phyloP scores from a whole-genome alignment of 108 stramenopile species.

The Chaetoceros tenuissimus region DNA sequence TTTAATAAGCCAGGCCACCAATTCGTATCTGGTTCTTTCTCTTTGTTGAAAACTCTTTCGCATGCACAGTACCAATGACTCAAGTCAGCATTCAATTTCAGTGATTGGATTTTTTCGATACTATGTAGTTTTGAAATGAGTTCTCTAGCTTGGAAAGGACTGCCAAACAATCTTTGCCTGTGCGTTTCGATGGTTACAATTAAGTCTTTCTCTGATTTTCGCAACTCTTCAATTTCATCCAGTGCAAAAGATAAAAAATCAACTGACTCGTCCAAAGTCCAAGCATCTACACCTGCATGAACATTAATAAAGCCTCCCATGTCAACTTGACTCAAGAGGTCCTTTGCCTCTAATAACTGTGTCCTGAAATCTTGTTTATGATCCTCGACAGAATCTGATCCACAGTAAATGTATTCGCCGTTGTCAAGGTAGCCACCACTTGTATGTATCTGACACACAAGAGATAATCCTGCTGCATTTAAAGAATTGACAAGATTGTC shows the following conservation, averaged over 20 bases:
- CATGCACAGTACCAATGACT: conserved; percentile 18
- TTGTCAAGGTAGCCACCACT: conserved; percentile 11
- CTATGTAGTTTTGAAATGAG: conserved; percentile 7
- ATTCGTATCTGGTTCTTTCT: conserved; percentile 5
- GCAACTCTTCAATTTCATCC: conserved; percentile 7
- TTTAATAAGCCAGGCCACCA: conserved; percentile 17
- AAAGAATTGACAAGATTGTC: conserved; percentile 8
- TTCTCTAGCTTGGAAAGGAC: conserved; percentile 16
- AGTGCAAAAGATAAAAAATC: conserved; percentile 12
- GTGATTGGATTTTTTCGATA: too few species aligned
- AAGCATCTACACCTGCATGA: conserved; percentile 19
- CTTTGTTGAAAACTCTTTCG: conserved; percentile 12
- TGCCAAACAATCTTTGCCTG: conserved; percentile 17
- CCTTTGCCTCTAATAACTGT: conserved; percentile 10
- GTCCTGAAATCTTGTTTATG: conserved; percentile 13
- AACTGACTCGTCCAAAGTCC: conserved; percentile 7
- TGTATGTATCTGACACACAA: conserved; percentile 12
- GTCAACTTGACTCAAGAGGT: conserved; percentile 1
- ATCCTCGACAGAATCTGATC: conserved; percentile 7
- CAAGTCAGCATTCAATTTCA: conserved; percentile 14
- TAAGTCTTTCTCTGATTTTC: background rate
- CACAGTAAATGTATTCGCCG: conserved; percentile 14
- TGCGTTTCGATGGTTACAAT: conserved; percentile 16
- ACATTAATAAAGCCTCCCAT: conserved; percentile 13
- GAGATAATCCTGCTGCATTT: conserved; percentile 3